Base-by-base conservation (phyloP, 768 basidiomycete genomes). In the Tricholoma hemisulphureum region DNA sequence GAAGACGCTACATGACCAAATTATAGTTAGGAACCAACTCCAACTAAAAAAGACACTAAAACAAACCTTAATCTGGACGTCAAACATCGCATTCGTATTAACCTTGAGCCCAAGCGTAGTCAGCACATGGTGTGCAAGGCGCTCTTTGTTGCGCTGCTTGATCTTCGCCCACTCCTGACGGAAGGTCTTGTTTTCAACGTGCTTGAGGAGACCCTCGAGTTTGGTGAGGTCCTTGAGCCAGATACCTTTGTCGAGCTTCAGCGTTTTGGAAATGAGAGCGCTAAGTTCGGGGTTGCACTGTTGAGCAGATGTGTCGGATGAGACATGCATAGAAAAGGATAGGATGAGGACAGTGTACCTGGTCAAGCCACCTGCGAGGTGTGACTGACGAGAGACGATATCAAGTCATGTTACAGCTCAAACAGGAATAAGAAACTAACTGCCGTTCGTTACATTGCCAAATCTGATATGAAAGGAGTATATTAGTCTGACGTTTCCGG, bases 361-460 rank as follows among this genome's bases (percentile, higher is more conserved):
- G 89, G 63, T 93, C 89, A 51, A 95, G 84, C 93, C 92, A 97
- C 61, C 96, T 85, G 61, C 96, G 90, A 50, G 92, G 93, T 20
- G 94, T 97, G 61, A 97, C 88, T 88, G 26, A 21, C 31, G 20
- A 53, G 16, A 29, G 20, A 26, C 58, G 24, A 18, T 24, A 11
- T 28, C 34, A 24, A 20, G 35, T 10, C 18, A 13, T 14, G n/a
- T n/a, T n/a, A n/a, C 16, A 49, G 4, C n/a, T 18, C 46, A 4
- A 24, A 28, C 7, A n/a, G 46, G 14, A 28, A 7, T 9, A n/a
- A 8, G 9, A 11, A n/a, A 80, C 86, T 68, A 71, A 89, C 89
- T 82, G 57, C 95, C 96, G 69, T 98, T 99, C 37, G 95, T 98
- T 50, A 98, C 93, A 69, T 96, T 94, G 23, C 83, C 82, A 66